Evolutionary conservation across 2,329 filamentous ascomycete species (phyloP), one percentile per base, ranked within the genome.

Genomic region (Pseudogymnoascus sp.): DNA sequence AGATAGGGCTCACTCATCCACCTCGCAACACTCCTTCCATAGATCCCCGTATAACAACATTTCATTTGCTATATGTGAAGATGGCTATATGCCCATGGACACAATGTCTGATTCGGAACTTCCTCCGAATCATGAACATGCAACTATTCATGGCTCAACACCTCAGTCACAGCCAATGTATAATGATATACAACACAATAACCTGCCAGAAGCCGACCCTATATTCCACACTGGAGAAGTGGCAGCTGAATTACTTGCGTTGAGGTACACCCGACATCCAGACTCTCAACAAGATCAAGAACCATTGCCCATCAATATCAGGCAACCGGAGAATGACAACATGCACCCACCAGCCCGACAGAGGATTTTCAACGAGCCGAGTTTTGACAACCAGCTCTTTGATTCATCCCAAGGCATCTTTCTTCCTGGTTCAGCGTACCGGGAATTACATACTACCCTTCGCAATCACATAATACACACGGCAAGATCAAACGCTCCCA

Each of bases 381-480:
- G 28, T 11, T 61, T 62, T 37, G 38, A 66, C n/a, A 61, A 64
- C 5, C 46, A 46, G 11, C 60, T 67, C 2, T 67, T 66, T 53
- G 65, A 63, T 40, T 59, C 62, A 18, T 31, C 34, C 10, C 72
- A 72, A 59, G 78, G 78, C 60, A 75, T 81, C 18, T 81, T 81
- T 64, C 66, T 79, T 2, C 78, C 79, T 1, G 79, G 78, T 1
- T 79, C 78, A 1, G 75, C 76, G 0, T 81, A 80, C 38, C 77
- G 79, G 62, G 78, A 79, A 44, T 70, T 80, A 1, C 78, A 81
- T 62, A 77, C 77, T 1, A 77, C 77, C 1, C 67, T 81, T 1
- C 73, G 78, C 14, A 76, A 78, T 56, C 75, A 78, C 23, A 74
- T 80, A 21, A 76, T 81, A 16, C 76, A 77, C 31, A 78, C 79